Base-by-base conservation (phyloP, 75 land plant species). In the Pinus taeda region DNA sequence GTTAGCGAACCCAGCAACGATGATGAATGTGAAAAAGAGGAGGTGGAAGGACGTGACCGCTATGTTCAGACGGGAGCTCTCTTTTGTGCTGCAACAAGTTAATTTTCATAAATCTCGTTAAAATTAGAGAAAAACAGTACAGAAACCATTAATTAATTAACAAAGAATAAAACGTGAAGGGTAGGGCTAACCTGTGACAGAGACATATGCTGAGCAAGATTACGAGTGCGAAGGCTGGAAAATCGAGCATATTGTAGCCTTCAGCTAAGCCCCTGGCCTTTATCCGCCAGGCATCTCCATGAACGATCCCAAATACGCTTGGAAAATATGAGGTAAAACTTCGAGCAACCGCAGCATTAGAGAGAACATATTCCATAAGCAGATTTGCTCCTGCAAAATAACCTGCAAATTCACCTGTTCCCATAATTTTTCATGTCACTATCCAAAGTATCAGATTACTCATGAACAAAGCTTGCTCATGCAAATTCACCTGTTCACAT, bases 231-330 rank as follows among this genome's bases (percentile, higher is more conserved):
- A 92, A 83, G 21, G 97, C 92, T 0, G 85, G 80, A 55, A 92
- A 85, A 71, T 94, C 97, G 76, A 94, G 62, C 74, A 74, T 79
- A 65, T 89, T 85, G 81, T 79, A 89, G 14, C 91, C 89, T 2
- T 84, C 33, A 0, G 77, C 59, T 9, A 94, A 65, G 24, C 83
- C 85, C 4, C 67, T 57, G n/a, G 83, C 85, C 57, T 82, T 73
- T 36, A 94, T 33, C 63, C 90, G 82, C 95, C 93, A 90, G 1
- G 81, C 60, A 77, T 85, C 76, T 49, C 76, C 76, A 49, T 81
- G 76, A 6, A 22, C 18, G 3, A 36, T 72, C 20, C 93, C 95
- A 55, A 85, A 82, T 3, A 87, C 77, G 18, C 37, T 21, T 59
- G 83, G 71, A 11, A 87, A 58, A 57, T 26, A 26, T 26, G 26